Evolutionary conservation across 169 alveolate species (phyloP), one percentile per base, ranked within the genome.

Genomic region (Plasmodium relictum): DNA sequence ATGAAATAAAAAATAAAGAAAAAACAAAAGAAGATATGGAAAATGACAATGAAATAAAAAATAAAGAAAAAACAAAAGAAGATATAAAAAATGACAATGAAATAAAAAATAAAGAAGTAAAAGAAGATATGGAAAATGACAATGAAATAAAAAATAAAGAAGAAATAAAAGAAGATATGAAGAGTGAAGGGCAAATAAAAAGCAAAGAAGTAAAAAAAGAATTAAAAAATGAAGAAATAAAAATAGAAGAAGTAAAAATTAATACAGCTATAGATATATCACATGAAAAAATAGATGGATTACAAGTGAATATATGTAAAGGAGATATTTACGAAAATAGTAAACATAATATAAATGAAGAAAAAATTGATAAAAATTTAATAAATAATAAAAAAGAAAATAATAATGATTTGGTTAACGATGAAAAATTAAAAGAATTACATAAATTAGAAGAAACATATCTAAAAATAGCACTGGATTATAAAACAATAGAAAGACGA

Each of bases 401-500:
- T 20, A 42, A 48, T 41, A n/a, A 22, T 5, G n/a, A 52, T 52
- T 8, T 52, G 26, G 7, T 52, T 0, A 0, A 50, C 10, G 22
- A 74, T 39, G 88, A 59, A 14, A n/a, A 24, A 2, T 20, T 39
- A 26, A 41, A 61, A 74, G 85, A 66, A 48, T 22, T 68, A 54
- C 86, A 83, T 10, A 14, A 71, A 26, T 45, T 83, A 20, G 63
- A 68, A 22, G 86, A 69, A 54, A 44, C 16, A 0, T 83, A 83
- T 72, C 86, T 68, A 71, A 83, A 56, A 58, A 45, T 70, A 52
- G 18, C 42, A 16, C 66, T 83, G 8, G 91, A 83, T 71, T 83
- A 83, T 42, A 83, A 83, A 69, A 83, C 91, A 18, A 83, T 69
- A 39, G 91, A 83, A 69, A 41, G 91, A 62, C 66, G 85, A 12